Evolutionary conservation across 768 basidiomycete species (phyloP), one percentile per base, ranked within the genome.

Genomic region (Astraeus odoratus): DNA sequence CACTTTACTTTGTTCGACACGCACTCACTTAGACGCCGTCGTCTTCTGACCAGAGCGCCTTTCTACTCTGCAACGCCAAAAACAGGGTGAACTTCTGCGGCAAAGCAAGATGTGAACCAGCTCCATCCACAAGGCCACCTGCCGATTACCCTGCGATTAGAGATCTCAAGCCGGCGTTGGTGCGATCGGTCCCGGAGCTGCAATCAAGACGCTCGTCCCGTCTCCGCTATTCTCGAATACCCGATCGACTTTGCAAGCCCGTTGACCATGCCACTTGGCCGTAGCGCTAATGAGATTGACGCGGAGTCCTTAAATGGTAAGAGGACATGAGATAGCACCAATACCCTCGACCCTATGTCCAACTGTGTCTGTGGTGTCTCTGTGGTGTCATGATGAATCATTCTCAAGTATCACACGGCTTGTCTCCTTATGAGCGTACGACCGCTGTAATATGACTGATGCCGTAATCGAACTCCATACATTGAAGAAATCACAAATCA

Each of bases 141-240:
- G n/a, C n/a, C n/a, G n/a, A n/a, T n/a, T n/a, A n/a, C n/a, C 5
- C 16, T 15, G 18, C 36, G 22, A 50, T 43, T 10, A 35, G 15
- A 31, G 54, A 52, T 7, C 30, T 26, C 24, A 57, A 50, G 23
- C 39, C 47, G 12, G 30, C 10, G 44, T 19, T 26, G 33, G 25
- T 31, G 4, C 25, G 50, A n/a, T 39, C 23, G 44, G 35, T 22
- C 3, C 38, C 12, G 25, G 50, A 48, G 45, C 30, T 39, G 4
- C 38, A 24, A 15, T 20, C 7, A 38, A 46, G 33, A 18, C 40
- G 15, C 8, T 44, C 25, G 10, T 25, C 52, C 40, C 53, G 57
- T 20, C 55, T 47, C 46, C 67, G 68, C 36, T 53, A 66, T 39
- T 76, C 74, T 31, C 69, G 73, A 10, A 75, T 76, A 49, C 74